Percentiles rank a stretch among this genome's conserved stretches.
These are phyloP conservation scores for Erythrophleum ivorense DNA, from an alignment of 331 rosid species.

Conservation along the genomic window DNA sequence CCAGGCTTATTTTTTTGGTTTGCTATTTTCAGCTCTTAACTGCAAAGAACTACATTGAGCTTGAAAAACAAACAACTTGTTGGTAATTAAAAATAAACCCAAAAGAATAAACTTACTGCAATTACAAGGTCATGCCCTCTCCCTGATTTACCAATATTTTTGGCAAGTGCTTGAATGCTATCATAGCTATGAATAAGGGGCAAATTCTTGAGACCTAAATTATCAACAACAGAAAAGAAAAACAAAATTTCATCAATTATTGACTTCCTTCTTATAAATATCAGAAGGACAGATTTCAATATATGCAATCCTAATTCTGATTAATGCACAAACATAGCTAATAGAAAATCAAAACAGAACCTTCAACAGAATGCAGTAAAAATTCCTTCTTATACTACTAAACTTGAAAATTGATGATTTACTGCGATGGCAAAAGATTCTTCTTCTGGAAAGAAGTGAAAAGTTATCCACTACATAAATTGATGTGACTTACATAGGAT, in stretches of 20 bases:
- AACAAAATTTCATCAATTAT: slow-evolving; percentile 19
- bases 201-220: slow-evolving; percentile 78
- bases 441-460: neutral
- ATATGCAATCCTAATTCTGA: slow-evolving; percentile 15
- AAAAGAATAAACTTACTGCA: slow-evolving; percentile 77
- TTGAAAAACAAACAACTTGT: slow-evolving; percentile 20
- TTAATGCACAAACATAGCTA: neutral
- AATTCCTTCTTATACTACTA: neutral
- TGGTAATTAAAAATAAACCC: slow-evolving; percentile 7
- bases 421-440: slow-evolving; percentile 14
- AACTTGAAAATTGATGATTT: neutral
- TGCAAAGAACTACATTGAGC: slow-evolving; percentile 11
- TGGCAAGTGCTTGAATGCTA: slow-evolving; percentile 74
- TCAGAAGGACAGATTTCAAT: slow-evolving; percentile 25
- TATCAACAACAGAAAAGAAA: slow-evolving; percentile 23
- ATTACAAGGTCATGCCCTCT: slow-evolving; percentile 93
- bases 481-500: slow-evolving; percentile 2
- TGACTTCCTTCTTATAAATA: slow-evolving; percentile 17
- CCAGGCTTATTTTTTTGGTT: neutral
- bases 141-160: slow-evolving; percentile 69
- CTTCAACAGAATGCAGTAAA: neutral
- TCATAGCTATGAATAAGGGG: slow-evolving; percentile 96
- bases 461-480: slow-evolving; percentile 6
- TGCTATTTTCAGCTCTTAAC: neutral
- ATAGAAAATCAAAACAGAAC: neutral